A percentile compares a stretch with the other conserved stretches of the same genome.
phyloP scores from a whole-genome alignment of 805 yeast genomes.

The Nakazawaea molendinolei region DNA sequence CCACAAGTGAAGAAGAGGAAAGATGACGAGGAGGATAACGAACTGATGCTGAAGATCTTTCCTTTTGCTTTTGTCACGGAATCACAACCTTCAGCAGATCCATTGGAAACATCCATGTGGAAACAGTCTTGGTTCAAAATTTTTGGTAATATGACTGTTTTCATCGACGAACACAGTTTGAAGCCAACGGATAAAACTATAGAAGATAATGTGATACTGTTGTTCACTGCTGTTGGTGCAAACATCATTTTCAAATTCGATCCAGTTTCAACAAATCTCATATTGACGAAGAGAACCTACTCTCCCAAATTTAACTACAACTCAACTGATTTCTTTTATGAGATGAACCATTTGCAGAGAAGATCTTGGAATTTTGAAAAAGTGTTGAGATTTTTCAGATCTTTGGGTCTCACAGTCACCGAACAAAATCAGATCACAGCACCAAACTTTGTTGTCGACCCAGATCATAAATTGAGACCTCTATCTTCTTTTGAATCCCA shows the following conservation, averaged over 20 bases:
- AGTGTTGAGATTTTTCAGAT: slow-evolving; percentile 45
- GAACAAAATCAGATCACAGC: neutral
- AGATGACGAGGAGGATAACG: slow-evolving; percentile 15
- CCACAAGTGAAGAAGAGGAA: slow-evolving; percentile 8
- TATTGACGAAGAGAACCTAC: slow-evolving; percentile 39
- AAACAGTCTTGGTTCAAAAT: slow-evolving; percentile 45
- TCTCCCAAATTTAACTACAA: slow-evolving; percentile 29
- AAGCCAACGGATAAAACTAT: slow-evolving; percentile 25
- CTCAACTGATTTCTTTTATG: slow-evolving; percentile 38
- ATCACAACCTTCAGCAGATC: slow-evolving; percentile 28
- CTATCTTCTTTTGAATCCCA: slow-evolving; percentile 24
- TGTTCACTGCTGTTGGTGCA: slow-evolving; percentile 44
- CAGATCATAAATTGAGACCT: neutral
- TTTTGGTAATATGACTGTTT: slow-evolving; percentile 39
- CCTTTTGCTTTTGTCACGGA: slow-evolving; percentile 27
- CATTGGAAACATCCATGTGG: slow-evolving; percentile 35
- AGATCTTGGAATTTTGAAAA: slow-evolving; percentile 58
- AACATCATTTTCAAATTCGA: slow-evolving; percentile 39
- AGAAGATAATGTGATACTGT: slow-evolving; percentile 34
- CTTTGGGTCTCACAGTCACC: neutral
- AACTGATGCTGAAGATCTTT: neutral
- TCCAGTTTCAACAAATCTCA: slow-evolving; percentile 34
- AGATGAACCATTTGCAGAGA: slow-evolving; percentile 37
- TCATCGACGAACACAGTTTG: slow-evolving; percentile 41
- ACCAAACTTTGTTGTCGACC: neutral